Conservation (phyloP, 371 early-diverging fungal species). For the Spraguea lophii region DNA sequence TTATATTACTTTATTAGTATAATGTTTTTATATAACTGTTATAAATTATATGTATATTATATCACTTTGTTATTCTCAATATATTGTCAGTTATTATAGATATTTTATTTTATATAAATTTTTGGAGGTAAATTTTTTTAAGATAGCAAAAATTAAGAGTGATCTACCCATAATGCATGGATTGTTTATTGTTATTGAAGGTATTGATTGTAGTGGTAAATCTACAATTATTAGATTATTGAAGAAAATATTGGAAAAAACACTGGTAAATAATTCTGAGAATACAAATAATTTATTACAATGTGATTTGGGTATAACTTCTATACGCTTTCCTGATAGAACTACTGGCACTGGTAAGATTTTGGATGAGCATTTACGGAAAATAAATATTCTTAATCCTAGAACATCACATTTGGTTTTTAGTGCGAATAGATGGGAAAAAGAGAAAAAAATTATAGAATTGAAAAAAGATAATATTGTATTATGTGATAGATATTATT, state of each 20-base stretch:
- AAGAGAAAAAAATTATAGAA: slow-evolving; percentile 35
- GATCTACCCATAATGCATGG: not conserved
- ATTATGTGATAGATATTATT: slow-evolving; percentile 83
- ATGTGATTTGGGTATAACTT: not conserved
- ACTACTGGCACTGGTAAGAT: slow-evolving; percentile 66
- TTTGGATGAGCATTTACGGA: slow-evolving; percentile 63
- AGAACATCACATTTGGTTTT: slow-evolving; percentile 75
- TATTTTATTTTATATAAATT: too few relatives aligned
- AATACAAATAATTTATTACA: slow-evolving; percentile 43
- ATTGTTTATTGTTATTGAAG: slow-evolving; percentile 52
- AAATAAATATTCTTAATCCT: slow-evolving; percentile 53
- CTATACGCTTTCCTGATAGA: slow-evolving; percentile 52
- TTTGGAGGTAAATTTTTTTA: too few relatives aligned
- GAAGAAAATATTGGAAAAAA: slow-evolving; percentile 47
- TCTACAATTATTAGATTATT: slow-evolving; percentile 61
- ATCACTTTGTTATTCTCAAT: too few relatives aligned
- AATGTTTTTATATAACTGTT: too few relatives aligned
- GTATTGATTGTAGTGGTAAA: slow-evolving; percentile 82
- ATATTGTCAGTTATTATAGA: too few relatives aligned
- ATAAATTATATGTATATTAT: too few relatives aligned
- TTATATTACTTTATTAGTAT: too few relatives aligned
- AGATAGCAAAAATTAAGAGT: too few relatives aligned
- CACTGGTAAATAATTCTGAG: slow-evolving; percentile 31
- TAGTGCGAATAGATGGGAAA: slow-evolving; percentile 70
- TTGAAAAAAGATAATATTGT: slow-evolving; percentile 43